Evolutionary conservation across 164 flowering plant species (phyloP).

Genomic region (Vitis riparia): DNA sequence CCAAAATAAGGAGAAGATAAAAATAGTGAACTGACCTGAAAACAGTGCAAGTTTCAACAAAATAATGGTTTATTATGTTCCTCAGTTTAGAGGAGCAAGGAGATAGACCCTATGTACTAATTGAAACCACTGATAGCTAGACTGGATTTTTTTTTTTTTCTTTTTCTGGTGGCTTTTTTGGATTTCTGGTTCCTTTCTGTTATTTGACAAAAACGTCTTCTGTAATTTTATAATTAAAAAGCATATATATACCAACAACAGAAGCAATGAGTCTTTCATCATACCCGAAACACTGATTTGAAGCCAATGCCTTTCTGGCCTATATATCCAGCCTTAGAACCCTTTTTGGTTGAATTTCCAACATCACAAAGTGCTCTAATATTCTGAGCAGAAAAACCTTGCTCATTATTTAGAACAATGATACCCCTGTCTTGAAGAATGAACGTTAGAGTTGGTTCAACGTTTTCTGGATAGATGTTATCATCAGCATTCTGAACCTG

Average conservation of each 20-base stretch:
- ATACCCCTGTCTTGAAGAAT: slow-evolving; percentile 72
- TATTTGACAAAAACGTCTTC: not conserved
- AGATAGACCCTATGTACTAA: not conserved
- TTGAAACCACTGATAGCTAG: not conserved
- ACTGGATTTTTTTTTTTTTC: not conserved
- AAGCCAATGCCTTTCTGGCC: slow-evolving; percentile 99
- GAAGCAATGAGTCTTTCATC: not conserved
- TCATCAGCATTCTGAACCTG: slow-evolving; percentile 99
- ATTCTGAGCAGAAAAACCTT: slow-evolving; percentile 77
- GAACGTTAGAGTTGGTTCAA: slow-evolving; percentile 81
- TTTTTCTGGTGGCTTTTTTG: not conserved
- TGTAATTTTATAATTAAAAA: not conserved
- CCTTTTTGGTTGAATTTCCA: slow-evolving; percentile 91
- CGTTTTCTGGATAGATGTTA: slow-evolving; percentile 63
- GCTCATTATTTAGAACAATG: slow-evolving; percentile 81
- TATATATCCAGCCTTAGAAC: slow-evolving; percentile 75
- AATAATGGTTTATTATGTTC: not conserved
- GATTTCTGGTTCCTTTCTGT: not conserved
- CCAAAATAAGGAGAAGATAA: not conserved
- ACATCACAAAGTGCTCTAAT: slow-evolving; percentile 98
- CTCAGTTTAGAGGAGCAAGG: not conserved
- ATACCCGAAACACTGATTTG: slow-evolving; percentile 96
- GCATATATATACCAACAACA: not conserved
- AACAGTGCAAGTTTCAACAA: not conserved
- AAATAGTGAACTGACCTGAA: not conserved